Evolutionary conservation across 768 basidiomycete genomes (phyloP), one percentile per base, ranked within the genome.

Genomic region (Neoboletus brunneissimus): DNA sequence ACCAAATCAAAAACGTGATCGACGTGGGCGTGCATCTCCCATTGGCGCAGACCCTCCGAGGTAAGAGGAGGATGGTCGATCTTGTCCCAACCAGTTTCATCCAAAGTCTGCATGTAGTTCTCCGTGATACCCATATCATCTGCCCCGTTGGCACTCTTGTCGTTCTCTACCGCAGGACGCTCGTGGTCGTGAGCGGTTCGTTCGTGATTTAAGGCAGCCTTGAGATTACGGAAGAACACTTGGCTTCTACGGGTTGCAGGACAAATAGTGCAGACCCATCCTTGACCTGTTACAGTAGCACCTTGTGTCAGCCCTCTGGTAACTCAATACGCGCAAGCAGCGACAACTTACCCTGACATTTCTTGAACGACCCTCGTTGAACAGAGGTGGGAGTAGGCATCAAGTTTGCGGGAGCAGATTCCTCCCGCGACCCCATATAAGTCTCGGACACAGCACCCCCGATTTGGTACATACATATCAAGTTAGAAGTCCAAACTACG

Each of bases 1-100:
- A 85, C 76, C 60, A 81, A 61, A 62, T 82, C 80, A 37, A 70
- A 68, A 23, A 81, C 74, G 12, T 77, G 73, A 56, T 82, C 81
- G n/a, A 81, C 75, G 47, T 72, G 75, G 6, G 61, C 60, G 27
- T 70, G 63, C 65, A 68, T 67, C 27, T 64, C 68, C 67, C 64
- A 67, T 40, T 64, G 59, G 3, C 63, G 64, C 7, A 72, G 63
- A 9, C 66, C 65, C 34, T 67, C 69, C 60, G 57, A 63, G 13
- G 66, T 72, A 58, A 66, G 68, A 54, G 58, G 73, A 35, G 56
- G 57, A 61, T 68, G 52, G 56, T 63, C 60, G 59, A 66, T 55
- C 64, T 69, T 32, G 71, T 57, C 64, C 75, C 72, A 58, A 65
- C 70, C 37, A 23, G 55, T 25, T 64, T 72, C 54, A 64, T 61